These are phyloP conservation scores for Mucor saturninus DNA, from an alignment of 371 early-diverging fungal genomes.

Conservation along the genomic window DNA sequence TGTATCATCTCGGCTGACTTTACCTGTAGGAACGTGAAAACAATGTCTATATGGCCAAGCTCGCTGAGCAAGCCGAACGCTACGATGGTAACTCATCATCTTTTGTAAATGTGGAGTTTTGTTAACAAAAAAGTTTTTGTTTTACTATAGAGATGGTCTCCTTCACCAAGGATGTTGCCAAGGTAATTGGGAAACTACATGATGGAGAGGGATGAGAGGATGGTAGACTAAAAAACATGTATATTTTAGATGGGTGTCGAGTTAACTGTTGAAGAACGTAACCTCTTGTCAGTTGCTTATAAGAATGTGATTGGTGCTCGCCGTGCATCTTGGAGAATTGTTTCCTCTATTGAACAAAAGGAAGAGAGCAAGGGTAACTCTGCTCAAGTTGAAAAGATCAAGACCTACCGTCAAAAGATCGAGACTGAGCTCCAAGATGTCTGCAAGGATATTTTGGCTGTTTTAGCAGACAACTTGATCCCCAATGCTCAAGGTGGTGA, in stretches of 20 bases:
- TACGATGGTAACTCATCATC: conserved; percentile 73
- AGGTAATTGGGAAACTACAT: conserved; percentile 29
- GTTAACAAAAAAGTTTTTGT: neutral
- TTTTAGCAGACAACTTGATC: conserved; percentile 91
- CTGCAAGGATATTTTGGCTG: conserved; percentile 93
- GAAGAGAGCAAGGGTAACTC: conserved; percentile 92
- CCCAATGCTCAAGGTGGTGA: conserved; percentile 86
- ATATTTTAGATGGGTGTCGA: conserved; percentile 59
- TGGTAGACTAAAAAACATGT: neutral
- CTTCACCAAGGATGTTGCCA: conserved; percentile 88
- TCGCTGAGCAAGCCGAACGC: conserved; percentile 99
- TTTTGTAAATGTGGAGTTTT: neutral
- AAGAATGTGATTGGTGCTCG: conserved; percentile 99
- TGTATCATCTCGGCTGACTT: neutral
- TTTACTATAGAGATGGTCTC: conserved; percentile 86
- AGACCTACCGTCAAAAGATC: conserved; percentile 89
- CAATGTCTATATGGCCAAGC: conserved; percentile 92
- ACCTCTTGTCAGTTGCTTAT: conserved; percentile 98
- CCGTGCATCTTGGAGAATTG: conserved; percentile 99
- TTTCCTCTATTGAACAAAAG: conserved; percentile 98
- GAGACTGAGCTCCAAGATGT: conserved; percentile 94
- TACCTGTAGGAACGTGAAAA: conserved; percentile 51
- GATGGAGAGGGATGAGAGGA: neutral
- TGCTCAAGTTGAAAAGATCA: conserved; percentile 85
- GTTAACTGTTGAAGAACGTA: conserved; percentile 97